Conservation (phyloP, 192 early-diverging fungal genomes). For the Fimicolochytrium jonesii region DNA sequence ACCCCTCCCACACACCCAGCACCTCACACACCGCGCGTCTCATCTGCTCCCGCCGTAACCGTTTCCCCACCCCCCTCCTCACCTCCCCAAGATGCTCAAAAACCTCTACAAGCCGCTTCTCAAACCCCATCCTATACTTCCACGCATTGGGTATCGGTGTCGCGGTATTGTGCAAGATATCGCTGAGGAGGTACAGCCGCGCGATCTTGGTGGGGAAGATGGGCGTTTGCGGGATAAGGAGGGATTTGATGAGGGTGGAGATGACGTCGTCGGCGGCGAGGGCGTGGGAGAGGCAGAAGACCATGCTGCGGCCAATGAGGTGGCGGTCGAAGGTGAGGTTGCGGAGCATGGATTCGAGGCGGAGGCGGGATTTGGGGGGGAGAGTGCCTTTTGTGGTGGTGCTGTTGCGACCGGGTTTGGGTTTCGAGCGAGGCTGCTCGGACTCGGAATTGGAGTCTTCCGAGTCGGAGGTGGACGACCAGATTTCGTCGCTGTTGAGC, state of each 20-base stretch:
- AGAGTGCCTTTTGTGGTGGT: slow-evolving; percentile 13
- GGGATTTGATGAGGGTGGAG: slow-evolving; percentile 56
- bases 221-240: slow-evolving; percentile 54
- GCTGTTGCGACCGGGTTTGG: neutral
- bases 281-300: slow-evolving; percentile 78
- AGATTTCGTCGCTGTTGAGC: no score
- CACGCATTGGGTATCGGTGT: slow-evolving; percentile 80
- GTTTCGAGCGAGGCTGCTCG: slow-evolving; percentile 8
- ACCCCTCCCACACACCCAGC: slow-evolving; percentile 80
- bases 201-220: slow-evolving; percentile 61
- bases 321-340: slow-evolving; percentile 36
- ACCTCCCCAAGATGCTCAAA: slow-evolving; percentile 68
- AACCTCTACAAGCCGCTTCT: slow-evolving; percentile 52
- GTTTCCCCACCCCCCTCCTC: slow-evolving; percentile 61
- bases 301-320: slow-evolving; percentile 73
- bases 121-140: slow-evolving; percentile 73
- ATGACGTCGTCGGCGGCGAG: slow-evolving; percentile 74
- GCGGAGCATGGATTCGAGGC: slow-evolving; percentile 30
- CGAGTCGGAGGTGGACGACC: no score
- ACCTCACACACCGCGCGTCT: slow-evolving; percentile 57
- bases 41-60: slow-evolving; percentile 76
- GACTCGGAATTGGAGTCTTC: slow-evolving; percentile 44
- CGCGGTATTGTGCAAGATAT: slow-evolving; percentile 85
- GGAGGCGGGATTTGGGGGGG: slow-evolving; percentile 7
- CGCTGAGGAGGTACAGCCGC: slow-evolving; percentile 78